Evolutionary conservation across 306 rosid genomes (phyloP), one percentile per base, ranked within the genome.

Genomic region (Quercus bicolor): DNA sequence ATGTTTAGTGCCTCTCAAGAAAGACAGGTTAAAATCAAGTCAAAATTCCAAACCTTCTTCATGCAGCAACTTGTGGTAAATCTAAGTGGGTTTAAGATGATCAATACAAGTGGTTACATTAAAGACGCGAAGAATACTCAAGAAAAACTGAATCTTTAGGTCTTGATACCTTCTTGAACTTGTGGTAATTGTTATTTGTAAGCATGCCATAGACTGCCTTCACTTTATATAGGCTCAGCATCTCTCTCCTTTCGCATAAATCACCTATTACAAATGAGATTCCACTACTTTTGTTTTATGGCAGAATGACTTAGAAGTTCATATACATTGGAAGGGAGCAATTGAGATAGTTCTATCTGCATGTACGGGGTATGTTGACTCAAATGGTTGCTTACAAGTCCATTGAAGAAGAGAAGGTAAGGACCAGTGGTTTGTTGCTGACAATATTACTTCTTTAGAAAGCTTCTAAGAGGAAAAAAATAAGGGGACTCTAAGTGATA

Each of bases 291-390:
- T 70, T 68, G 14, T 83, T 70, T 88, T 70, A 9, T 75, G 83
- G 81, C 87, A 95, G 98, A 80, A 5, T 73, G 87, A 89, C 78
- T 88, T 91, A 64, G 75, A 76, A 85, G 96, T 90, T 77, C 91
- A 90, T 80, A 86, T 95, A 80, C 97, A 95, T 70, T 95, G 99
- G 99, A 95, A 95, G 82, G 99, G 97, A 77, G 99, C 99, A 52
- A 98, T 96, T 16, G 99, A 95, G 87, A 90, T 95, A 60, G 90
- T 95, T 68, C 81, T 95, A 59, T 85, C 87, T 72, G 62, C 97
- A 7, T 95, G 99, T 68, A 81, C 89, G 11, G 86, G 78, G 62
- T 93, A 89, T 86, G 81, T 91, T 76, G 96, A 91, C 70, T 87
- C 91, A 87, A 82, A 86, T 83, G 92, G 92, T 82, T 85, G 85